Evolutionary conservation across 345 rosid genomes (phyloP).

Genomic region (Camelina neglecta): DNA sequence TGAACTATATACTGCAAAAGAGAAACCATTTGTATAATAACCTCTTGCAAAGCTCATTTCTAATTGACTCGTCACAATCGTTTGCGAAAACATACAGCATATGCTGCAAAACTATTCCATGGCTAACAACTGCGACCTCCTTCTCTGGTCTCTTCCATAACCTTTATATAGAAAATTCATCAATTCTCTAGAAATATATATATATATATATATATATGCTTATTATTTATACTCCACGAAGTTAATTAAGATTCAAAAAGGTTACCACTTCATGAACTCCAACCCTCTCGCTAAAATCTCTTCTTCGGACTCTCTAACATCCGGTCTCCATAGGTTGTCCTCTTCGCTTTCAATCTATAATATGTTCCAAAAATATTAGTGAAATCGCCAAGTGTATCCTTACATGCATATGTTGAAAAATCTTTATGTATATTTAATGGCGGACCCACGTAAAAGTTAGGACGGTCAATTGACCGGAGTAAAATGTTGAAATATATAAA

Average conservation of each 20-base stretch:
- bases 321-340: constrained; percentile 45
- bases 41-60: constrained; percentile 44
- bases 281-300: constrained; percentile 45
- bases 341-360: constrained; percentile 46
- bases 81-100: constrained; percentile 47
- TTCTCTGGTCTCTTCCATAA: constrained; percentile 49
- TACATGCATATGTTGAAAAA: neutral
- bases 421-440: neutral
- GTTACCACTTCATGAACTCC: constrained; percentile 49
- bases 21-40: neutral
- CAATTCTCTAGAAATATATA: neutral
- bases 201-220: neutral
- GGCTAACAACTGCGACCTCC: constrained; percentile 49
- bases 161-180: constrained; percentile 28
- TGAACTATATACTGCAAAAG: neutral
- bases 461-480: too few species aligned
- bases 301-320: constrained; percentile 45
- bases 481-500: too few species aligned
- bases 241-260: constrained; percentile 9
- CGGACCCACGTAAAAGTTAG: too few species aligned
- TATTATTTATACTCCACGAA: neutral
- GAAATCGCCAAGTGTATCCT: neutral
- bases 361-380: constrained; percentile 20
- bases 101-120: constrained; percentile 48
- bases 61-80: constrained; percentile 39